These are phyloP conservation scores for Rosa lucieae DNA, from an alignment of 306 rosid species.

Conservation along the genomic window DNA sequence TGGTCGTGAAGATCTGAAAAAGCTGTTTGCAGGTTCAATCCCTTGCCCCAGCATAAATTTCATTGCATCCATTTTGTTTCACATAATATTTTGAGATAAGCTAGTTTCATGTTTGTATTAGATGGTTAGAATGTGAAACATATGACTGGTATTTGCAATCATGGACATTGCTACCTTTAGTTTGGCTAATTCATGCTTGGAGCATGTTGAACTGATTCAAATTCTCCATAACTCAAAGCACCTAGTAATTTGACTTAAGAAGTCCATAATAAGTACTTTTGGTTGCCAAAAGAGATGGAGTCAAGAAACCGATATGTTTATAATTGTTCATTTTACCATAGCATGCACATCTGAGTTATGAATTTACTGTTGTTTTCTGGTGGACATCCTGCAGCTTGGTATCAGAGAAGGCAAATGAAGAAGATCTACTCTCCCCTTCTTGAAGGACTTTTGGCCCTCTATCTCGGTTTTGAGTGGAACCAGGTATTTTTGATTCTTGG, in stretches of 20 bases:
- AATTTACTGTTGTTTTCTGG: constrained; percentile 15
- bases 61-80: background rate
- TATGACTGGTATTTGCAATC: background rate
- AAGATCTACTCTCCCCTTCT: constrained; percentile 94
- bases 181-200: background rate
- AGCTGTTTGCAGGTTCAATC: constrained; percentile 78
- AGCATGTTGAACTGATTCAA: background rate
- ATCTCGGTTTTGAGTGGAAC: constrained; percentile 95
- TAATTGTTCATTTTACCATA: background rate
- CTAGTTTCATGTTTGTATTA: constrained; percentile 1
- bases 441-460: constrained; percentile 92
- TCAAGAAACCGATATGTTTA: no score
- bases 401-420: constrained; percentile 84
- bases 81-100: background rate
- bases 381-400: constrained; percentile 72
- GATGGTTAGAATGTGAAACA: background rate
- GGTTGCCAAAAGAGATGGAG: background rate
- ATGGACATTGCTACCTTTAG: background rate
- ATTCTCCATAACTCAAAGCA: background rate
- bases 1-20: constrained; percentile 73
- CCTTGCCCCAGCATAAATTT: background rate
- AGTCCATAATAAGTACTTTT: background rate
- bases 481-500: constrained; percentile 47
- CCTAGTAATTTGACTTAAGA: background rate
- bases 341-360: background rate